Evolutionary conservation across 495 filamentous ascomycete genomes (phyloP).

Genomic region (Friedmanniomyces simplex): DNA sequence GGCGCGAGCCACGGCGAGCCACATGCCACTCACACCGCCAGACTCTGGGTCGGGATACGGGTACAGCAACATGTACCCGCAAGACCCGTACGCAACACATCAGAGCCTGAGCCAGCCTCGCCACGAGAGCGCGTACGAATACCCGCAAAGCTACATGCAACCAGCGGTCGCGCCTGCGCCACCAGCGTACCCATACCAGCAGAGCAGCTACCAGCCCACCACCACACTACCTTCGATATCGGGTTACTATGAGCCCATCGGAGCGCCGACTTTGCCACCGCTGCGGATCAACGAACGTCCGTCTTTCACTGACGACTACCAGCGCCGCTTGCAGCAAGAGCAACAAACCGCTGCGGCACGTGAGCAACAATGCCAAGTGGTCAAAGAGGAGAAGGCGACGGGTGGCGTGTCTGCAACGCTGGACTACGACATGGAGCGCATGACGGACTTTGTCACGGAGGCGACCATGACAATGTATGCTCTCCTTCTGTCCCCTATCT

Average conservation of each 20-base stretch:
- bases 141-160: constrained; percentile 28
- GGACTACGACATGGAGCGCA: constrained; percentile 97
- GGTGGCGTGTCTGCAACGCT: constrained; percentile 92
- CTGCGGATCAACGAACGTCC: constrained; percentile 26
- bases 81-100: constrained; percentile 24
- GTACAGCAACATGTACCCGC: constrained; percentile 30
- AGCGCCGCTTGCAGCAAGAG: constrained; percentile 23
- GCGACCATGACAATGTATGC: constrained; percentile 78
- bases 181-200: constrained; percentile 19
- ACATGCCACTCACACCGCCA: constrained; percentile 30
- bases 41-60: constrained; percentile 30
- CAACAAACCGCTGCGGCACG: constrained; percentile 15
- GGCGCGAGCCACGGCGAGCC: constrained; percentile 6
- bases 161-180: constrained; percentile 14
- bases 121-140: constrained; percentile 29
- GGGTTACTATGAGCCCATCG: constrained; percentile 28
- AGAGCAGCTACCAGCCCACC: constrained; percentile 27
- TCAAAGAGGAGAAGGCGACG: constrained; percentile 33
- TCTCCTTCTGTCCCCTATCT: constrained; percentile 49
- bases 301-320: constrained; percentile 21
- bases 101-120: constrained; percentile 19
- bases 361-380: constrained; percentile 13
- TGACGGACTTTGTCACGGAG: constrained; percentile 95
- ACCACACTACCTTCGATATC: constrained; percentile 25
- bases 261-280: constrained; percentile 29